Evolutionary conservation across 441 rosid genomes (phyloP).

Genomic region (Gossypium lobatum): DNA sequence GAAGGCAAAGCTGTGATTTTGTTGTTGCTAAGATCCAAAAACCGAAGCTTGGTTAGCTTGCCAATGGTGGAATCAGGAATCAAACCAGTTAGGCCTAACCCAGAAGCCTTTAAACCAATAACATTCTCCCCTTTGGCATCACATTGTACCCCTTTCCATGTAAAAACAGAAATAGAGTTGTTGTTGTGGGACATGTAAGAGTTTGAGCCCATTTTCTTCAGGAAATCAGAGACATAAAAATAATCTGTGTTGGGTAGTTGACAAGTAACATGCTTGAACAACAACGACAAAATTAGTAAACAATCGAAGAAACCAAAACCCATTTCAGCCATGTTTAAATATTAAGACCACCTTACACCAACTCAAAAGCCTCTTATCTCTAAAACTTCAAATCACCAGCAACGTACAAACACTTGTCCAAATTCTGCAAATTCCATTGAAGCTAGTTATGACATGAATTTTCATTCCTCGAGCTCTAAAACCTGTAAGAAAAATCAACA

Average conservation of each 20-base stretch:
- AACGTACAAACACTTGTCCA: background rate
- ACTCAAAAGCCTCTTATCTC: constrained; percentile 17
- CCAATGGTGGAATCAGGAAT: constrained; percentile 84
- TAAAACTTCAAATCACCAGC: constrained; percentile 4
- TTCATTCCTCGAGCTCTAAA: background rate
- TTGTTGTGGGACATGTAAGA: constrained; percentile 26
- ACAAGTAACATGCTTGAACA: constrained; percentile 40
- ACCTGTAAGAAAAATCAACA: constrained; percentile 19
- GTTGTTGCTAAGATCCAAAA: constrained; percentile 81
- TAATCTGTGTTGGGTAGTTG: constrained; percentile 88
- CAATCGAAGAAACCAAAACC: constrained; percentile 47
- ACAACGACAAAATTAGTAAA: constrained; percentile 49
- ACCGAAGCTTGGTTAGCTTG: constrained; percentile 65
- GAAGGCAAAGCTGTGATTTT: constrained; percentile 70
- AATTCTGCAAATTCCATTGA: background rate
- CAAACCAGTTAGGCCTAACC: constrained; percentile 59
- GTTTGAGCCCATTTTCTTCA: constrained; percentile 46
- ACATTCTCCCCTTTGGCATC: constrained; percentile 53
- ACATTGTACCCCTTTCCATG: constrained; percentile 68
- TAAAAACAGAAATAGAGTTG: constrained; percentile 58
- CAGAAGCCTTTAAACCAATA: constrained; percentile 41
- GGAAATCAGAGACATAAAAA: constrained; percentile 62
- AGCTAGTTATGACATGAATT: background rate
- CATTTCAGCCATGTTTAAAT: constrained; percentile 30
- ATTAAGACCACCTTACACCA: constrained; percentile 9